phyloP scores from a whole-genome alignment of 108 stramenopile genomes.

The Cyclostephanos tholiformis region DNA sequence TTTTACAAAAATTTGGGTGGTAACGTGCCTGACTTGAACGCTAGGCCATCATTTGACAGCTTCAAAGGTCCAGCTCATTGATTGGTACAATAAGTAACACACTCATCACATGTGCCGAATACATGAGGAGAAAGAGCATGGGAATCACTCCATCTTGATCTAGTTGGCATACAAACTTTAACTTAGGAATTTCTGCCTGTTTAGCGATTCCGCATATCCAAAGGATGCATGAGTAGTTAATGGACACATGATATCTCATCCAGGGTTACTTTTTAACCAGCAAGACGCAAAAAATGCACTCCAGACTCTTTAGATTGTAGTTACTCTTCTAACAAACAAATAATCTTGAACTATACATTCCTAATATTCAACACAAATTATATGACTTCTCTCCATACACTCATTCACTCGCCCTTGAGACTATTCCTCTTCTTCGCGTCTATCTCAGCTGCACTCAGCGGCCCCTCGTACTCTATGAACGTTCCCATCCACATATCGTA shows the following conservation, averaged over 20 bases:
- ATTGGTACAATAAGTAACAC: background rate
- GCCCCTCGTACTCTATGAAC: slow-evolving; percentile 77
- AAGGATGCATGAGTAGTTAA: too few species aligned
- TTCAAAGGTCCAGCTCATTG: slow-evolving; percentile 28
- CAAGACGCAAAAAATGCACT: too few species aligned
- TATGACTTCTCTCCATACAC: background rate
- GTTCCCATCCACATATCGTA: slow-evolving; percentile 84
- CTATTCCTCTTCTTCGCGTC: slow-evolving; percentile 35
- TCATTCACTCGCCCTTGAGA: slow-evolving; percentile 7
- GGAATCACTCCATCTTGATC: background rate
- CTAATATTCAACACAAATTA: background rate
- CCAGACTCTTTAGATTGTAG: too few species aligned
- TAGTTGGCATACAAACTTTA: background rate
- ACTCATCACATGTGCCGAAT: background rate
- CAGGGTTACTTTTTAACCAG: too few species aligned
- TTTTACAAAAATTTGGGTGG: slow-evolving; percentile 74
- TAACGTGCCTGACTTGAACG: slow-evolving; percentile 65
- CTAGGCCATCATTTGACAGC: slow-evolving; percentile 58
- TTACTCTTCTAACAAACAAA: too few species aligned
- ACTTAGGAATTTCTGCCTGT: background rate
- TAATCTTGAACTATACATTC: background rate
- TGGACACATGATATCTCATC: too few species aligned
- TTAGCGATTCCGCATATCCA: too few species aligned
- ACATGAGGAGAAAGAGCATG: background rate
- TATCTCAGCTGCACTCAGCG: slow-evolving; percentile 33